These are phyloP conservation scores for Rhodocollybia butyracea DNA, from an alignment of 768 basidiomycete genomes.

Conservation along the genomic window DNA sequence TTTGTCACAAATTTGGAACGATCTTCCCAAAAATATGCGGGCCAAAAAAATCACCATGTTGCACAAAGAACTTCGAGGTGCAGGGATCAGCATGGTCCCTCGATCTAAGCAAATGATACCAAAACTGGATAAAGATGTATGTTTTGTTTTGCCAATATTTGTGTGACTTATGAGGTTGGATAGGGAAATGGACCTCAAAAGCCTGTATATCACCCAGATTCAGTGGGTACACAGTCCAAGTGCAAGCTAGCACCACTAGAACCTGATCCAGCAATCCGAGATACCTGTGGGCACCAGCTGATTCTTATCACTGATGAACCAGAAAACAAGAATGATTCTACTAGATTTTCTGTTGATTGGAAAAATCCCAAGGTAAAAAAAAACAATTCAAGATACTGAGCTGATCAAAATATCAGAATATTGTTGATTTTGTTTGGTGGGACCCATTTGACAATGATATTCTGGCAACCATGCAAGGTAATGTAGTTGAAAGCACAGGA, in stretches of 20 bases:
- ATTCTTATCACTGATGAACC: neutral
- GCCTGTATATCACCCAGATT: neutral
- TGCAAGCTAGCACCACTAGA: neutral
- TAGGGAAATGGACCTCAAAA: neutral
- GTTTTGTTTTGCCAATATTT: neutral
- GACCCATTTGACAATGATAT: neutral
- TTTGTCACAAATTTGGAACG: neutral
- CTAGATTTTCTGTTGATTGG: neutral
- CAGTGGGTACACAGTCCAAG: neutral
- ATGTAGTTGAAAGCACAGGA: neutral
- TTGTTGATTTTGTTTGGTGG: neutral
- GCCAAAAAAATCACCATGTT: neutral
- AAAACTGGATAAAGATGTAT: neutral
- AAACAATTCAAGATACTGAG: neutral
- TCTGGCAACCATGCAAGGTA: neutral
- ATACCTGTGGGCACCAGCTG: neutral
- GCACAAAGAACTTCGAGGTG: neutral
- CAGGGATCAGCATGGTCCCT: neutral
- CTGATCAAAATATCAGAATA: neutral
- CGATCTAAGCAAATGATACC: neutral
- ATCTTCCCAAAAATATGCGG: neutral
- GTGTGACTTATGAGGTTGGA: neutral
- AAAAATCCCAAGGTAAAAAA: neutral
- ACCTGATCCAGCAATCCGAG: neutral
- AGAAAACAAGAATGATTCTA: neutral